Evolutionary conservation across 441 rosid genomes (phyloP).

Genomic region (Hura crepitans): DNA sequence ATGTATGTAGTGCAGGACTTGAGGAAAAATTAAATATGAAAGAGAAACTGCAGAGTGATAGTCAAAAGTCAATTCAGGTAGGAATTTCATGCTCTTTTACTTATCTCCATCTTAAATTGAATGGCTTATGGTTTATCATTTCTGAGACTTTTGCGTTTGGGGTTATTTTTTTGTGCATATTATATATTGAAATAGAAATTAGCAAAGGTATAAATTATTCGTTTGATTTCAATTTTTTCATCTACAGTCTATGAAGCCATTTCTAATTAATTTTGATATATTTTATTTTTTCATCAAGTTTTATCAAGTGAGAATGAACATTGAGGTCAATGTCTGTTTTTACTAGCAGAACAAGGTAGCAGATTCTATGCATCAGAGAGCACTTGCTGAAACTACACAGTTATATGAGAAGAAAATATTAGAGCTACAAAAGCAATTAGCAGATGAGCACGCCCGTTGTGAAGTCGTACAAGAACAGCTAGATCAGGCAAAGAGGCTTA

Average conservation of each 20-base stretch:
- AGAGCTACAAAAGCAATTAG: constrained; percentile 55
- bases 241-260: not conserved
- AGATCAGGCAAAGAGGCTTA: constrained; percentile 41
- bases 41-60: constrained; percentile 48
- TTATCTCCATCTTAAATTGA: not conserved
- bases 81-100: constrained; percentile 21
- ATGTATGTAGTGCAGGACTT: constrained; percentile 32
- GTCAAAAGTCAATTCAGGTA: constrained; percentile 63
- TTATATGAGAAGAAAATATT: constrained; percentile 63
- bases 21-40: constrained; percentile 47
- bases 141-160: not conserved
- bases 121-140: constrained; percentile 2
- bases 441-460: constrained; percentile 44
- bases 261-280: not conserved
- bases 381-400: constrained; percentile 63
- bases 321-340: constrained; percentile 23
- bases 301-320: not conserved
- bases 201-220: not conserved
- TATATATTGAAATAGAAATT: not conserved
- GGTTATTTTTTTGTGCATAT: no score
- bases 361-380: constrained; percentile 56
- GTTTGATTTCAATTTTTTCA: not conserved
- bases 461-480: constrained; percentile 54
- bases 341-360: constrained; percentile 57
- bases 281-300: not conserved